Base-by-base conservation (phyloP, 2,329 filamentous ascomycete genomes). In the Sporothrix pseudoabietina region DNA sequence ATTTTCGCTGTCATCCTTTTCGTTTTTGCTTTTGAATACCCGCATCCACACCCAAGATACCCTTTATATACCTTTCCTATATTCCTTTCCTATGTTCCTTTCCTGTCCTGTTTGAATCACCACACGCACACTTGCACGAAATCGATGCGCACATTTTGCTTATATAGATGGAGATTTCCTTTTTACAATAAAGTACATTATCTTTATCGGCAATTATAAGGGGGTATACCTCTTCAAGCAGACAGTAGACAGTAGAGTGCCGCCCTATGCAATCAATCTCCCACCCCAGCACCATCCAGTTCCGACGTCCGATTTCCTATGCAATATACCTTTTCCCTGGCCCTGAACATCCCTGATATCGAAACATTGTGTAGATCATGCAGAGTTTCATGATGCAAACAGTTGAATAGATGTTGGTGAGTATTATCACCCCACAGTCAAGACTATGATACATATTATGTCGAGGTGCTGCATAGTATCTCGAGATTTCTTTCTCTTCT, bases 21-120 rank as follows among this genome's bases (percentile, higher is more conserved):
- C 9, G 10, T 16, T 49, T 32, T 35, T 44, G 9, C n/a, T 30
- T 65, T 22, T 30, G 10, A 14, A 16, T 44, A 7, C 12, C 39
- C 39, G 12, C 8, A 8, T 26, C 16, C 61, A 66, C 30, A 66
- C 39, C 41, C 65, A 52, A 35, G 44, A 68, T 68, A 68, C 65
- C 65, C 7, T 26, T 55, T 49, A 16, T 30, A 3, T 30, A 26
- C 26, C 14, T 16, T 52, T 22, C 65, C 22, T 47, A 4, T 35
- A 68, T 68, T 52, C 65, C 65, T 5, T 26, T 55, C 26, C 26
- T 49, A 16, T 19, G 3, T 30, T 16, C 26, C 14, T 16, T 52
- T 22, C 65, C 22, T 47, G 1, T 22, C 65, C 22, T 47, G 1
- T 35, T 26, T 26, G 26, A 26, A 63, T 52, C 26, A 52, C 9